Evolutionary conservation across 1,284 basidiomycete species (phyloP).

Genomic region (Moesziomyces sp.): DNA sequence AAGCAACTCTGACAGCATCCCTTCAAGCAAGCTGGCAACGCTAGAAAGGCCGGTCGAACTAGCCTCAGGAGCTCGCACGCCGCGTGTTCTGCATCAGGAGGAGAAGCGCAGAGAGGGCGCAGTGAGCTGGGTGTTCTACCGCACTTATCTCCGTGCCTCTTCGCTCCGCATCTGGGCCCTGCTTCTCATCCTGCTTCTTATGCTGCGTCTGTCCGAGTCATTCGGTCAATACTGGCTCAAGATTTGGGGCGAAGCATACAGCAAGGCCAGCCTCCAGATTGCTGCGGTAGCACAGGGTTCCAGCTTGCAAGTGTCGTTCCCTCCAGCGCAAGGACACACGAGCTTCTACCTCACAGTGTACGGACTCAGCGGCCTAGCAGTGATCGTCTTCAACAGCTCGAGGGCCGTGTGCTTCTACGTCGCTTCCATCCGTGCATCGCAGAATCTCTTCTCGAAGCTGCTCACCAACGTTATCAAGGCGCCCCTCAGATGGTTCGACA

Average conservation of each 20-base stretch:
- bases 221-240: slow-evolving; percentile 61
- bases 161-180: slow-evolving; percentile 31
- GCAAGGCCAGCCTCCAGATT: slow-evolving; percentile 1
- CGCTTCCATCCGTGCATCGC: slow-evolving; percentile 43
- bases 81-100: slow-evolving; percentile 50
- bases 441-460: slow-evolving; percentile 53
- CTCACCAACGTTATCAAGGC: slow-evolving; percentile 58
- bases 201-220: slow-evolving; percentile 34
- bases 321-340: slow-evolving; percentile 24
- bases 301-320: slow-evolving; percentile 15
- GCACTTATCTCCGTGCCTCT: slow-evolving; percentile 47
- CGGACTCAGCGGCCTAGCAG: slow-evolving; percentile 35
- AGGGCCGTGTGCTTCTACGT: slow-evolving; percentile 39
- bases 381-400: slow-evolving; percentile 47
- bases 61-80: slow-evolving; percentile 32
- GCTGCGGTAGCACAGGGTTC: not conserved
- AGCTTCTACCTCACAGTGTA: slow-evolving; percentile 41
- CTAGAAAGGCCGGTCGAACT: slow-evolving; percentile 6
- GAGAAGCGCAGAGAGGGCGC: slow-evolving; percentile 50
- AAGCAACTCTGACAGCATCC: not conserved
- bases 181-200: slow-evolving; percentile 25
- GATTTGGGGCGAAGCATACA: slow-evolving; percentile 57
- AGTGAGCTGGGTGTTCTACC: slow-evolving; percentile 48
- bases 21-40: not conserved
- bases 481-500: slow-evolving; percentile 62